Evolutionary conservation across 2,329 filamentous ascomycete species (phyloP).

Genomic region (Helotiales sp.): DNA sequence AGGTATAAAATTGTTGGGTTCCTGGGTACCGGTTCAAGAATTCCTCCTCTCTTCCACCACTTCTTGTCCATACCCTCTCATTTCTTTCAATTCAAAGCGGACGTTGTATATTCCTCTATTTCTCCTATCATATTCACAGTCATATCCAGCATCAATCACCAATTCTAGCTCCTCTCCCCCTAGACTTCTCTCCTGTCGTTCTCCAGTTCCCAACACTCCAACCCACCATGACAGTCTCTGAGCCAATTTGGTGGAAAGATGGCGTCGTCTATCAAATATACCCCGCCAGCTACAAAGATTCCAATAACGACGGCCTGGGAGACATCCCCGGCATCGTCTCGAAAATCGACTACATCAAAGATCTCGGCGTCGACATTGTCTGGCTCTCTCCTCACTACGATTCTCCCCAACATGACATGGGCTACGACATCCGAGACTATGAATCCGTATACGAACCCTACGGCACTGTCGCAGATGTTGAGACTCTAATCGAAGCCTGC

Average conservation of each 20-base stretch:
- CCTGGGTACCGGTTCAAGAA: neutral
- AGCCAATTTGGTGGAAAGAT: constrained; percentile 59
- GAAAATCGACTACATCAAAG: constrained; percentile 64
- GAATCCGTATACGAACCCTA: constrained; percentile 68
- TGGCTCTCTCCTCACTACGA: constrained; percentile 72
- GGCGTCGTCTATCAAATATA: constrained; percentile 63
- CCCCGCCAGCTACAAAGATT: constrained; percentile 61
- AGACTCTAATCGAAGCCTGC: constrained; percentile 62
- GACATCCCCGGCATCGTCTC: constrained; percentile 65
- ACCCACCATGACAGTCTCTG: constrained; percentile 6
- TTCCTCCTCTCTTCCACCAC: neutral
- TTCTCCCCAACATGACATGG: constrained; percentile 70
- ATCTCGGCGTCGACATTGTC: constrained; percentile 65
- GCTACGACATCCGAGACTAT: constrained; percentile 73
- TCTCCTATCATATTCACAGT: neutral
- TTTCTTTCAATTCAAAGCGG: neutral
- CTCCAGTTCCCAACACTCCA: too few relatives aligned
- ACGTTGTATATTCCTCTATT: neutral
- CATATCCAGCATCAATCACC: neutral
- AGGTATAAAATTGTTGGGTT: neutral
- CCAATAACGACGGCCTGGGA: constrained; percentile 63
- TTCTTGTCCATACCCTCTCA: neutral
- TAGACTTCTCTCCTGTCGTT: neutral
- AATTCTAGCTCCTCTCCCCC: neutral
- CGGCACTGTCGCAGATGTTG: constrained; percentile 69